phyloP scores from a whole-genome alignment of 2,329 filamentous ascomycete genomes.

The Apiospora aurea region DNA sequence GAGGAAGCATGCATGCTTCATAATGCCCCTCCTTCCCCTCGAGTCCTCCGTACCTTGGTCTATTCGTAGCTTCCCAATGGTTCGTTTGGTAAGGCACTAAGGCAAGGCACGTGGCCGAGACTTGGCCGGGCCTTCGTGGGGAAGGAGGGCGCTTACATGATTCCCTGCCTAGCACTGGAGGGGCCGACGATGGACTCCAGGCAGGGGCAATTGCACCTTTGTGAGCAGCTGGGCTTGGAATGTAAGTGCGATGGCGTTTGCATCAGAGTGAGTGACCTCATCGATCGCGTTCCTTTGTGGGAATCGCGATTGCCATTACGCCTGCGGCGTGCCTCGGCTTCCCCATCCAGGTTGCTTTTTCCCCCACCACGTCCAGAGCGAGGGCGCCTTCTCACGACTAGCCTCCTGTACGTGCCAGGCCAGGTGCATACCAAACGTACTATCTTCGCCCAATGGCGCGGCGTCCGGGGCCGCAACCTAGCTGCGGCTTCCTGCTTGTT shows the following conservation, averaged over 20 bases:
- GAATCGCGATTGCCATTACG: background rate
- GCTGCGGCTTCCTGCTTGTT: background rate
- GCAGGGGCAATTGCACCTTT: background rate
- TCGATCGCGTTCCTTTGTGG: constrained; percentile 1
- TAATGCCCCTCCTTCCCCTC: background rate
- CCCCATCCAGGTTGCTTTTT: constrained; percentile 19
- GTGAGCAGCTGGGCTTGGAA: background rate
- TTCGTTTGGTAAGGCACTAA: background rate
- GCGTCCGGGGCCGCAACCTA: background rate
- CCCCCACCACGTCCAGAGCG: background rate
- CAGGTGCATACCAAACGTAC: background rate
- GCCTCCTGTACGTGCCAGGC: background rate
- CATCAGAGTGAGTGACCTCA: background rate
- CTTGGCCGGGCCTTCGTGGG: background rate
- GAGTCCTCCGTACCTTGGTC: background rate
- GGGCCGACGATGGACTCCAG: too few species aligned
- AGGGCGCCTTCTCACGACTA: background rate
- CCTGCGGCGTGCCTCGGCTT: constrained; percentile 9
- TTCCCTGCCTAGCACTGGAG: too few species aligned
- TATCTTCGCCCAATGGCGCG: background rate
- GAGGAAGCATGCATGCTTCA: background rate
- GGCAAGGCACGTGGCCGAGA: background rate
- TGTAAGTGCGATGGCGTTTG: background rate
- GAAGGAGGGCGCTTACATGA: background rate
- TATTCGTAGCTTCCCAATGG: background rate